Base-by-base conservation (phyloP, 345 rosid genomes). In the Hypericum androsaemum region DNA sequence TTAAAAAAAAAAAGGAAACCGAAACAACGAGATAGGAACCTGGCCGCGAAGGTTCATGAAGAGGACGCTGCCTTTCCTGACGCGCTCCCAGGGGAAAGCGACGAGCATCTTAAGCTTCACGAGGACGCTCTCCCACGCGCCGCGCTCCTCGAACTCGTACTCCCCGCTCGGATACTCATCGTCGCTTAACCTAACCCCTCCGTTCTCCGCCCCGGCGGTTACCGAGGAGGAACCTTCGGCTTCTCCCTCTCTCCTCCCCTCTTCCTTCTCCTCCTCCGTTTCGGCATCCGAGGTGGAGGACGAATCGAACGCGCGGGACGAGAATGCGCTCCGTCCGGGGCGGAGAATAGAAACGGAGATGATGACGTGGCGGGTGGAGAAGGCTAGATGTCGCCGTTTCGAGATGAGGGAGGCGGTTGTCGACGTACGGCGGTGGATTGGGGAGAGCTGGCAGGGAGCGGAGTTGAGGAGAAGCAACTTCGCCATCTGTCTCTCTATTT, bases 1-100 rank as follows among this genome's bases (percentile, higher is more conserved):
- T 28, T 6, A 0, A 7, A 13, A 12, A 3, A n/a, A 44, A 37
- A 1, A 39, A 42, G 42, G 5, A 7, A 3, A 32, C 11, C 17
- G 13, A 37, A n/a, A 52, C 35, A 3, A 39, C 7, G 9, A 7
- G 52, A 6, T 47, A 5, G 35, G 57, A 69, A 90, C 98, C 96
- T 90, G 92, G 80, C 98, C 98, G 5, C 98, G 95, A 64, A 90
- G 58, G 66, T 76, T 84, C 85, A 90, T 71, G 9, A 78, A 77
- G 53, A 87, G 71, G 57, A 90, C 95, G 22, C 87, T 84, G 66
- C 92, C 92, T 54, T 84, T 82, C 5, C 84, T 81, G 58, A 90
- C 80, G 41, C 98, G 87, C 52, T 82, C 77, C 98, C 98, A 87
- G 17, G 96, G 96, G 52, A 65, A 79, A 11, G 98, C 95, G 55